Percentiles rank a stretch among this genome's conserved stretches.
Conservation (phyloP, 768 basidiomycete genomes). For the Mycena belliarum region DNA sequence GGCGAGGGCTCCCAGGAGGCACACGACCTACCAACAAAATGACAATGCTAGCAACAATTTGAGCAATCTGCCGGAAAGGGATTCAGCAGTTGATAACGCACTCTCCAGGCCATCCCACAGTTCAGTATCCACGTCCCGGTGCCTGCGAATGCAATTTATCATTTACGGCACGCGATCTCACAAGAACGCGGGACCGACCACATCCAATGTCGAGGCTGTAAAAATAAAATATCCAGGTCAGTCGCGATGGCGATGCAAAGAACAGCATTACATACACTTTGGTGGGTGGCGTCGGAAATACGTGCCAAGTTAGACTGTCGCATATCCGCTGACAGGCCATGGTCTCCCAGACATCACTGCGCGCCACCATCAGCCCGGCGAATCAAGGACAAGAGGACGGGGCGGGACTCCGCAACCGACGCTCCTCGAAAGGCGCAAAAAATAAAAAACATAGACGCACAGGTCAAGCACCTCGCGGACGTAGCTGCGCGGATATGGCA, state of each 20-base stretch:
- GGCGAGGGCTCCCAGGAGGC: not conserved
- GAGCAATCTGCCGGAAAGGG: conserved; percentile 2
- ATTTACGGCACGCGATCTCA: not conserved
- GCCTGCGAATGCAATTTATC: conserved; percentile 37
- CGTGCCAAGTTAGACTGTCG: conserved; percentile 64
- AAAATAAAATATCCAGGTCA: conserved; percentile 9
- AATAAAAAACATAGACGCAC: too few species aligned
- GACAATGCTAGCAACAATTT: conserved; percentile 43
- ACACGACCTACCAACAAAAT: conserved; percentile 60
- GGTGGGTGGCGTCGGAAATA: conserved; percentile 57
- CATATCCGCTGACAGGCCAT: conserved; percentile 53
- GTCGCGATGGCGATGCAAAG: not conserved
- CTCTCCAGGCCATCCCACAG: conserved; percentile 65
- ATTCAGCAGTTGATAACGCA: conserved; percentile 33
- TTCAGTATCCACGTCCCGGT: conserved; percentile 76
- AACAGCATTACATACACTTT: conserved; percentile 52
- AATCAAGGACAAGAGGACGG: not conserved
- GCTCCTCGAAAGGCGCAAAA: too few species aligned
- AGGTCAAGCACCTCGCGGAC: conserved; percentile 63
- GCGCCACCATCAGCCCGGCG: conserved; percentile 15
- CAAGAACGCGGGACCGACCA: conserved; percentile 43
- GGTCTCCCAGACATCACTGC: conserved; percentile 72
- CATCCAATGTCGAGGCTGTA: conserved; percentile 71
- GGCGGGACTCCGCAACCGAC: too few species aligned
- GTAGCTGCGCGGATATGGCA: conserved; percentile 72